Conservation (phyloP, 2,329 filamentous ascomycete genomes). For the Cadophora sp. region DNA sequence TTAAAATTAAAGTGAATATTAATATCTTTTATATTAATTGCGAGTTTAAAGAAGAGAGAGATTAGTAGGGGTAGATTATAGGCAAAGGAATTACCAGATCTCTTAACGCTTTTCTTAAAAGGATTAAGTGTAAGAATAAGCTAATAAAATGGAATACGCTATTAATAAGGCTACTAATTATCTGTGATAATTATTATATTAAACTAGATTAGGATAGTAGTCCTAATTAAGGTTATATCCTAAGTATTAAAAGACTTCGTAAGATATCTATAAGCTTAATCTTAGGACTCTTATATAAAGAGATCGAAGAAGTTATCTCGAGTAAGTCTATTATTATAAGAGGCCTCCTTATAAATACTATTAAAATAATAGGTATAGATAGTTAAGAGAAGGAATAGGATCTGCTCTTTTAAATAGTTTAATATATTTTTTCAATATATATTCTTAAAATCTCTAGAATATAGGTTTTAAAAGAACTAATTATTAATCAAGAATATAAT, state of each 20-base stretch:
- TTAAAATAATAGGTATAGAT: background rate
- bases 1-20: background rate
- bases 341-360: background rate
- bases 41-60: background rate
- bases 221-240: background rate
- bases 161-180: background rate
- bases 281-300: background rate
- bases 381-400: background rate
- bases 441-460: too few relatives aligned
- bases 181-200: background rate
- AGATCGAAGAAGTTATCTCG: background rate
- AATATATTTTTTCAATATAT: too few relatives aligned
- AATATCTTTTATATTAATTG: background rate
- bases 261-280: background rate
- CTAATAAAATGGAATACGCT: background rate
- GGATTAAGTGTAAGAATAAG: background rate
- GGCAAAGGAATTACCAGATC: background rate
- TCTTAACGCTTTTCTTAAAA: background rate
- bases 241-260: background rate
- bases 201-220: background rate
- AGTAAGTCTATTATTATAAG: background rate
- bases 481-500: too few relatives aligned
- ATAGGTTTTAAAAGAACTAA: too few relatives aligned
- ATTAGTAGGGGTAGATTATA: background rate
- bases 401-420: too few relatives aligned